phyloP scores from a whole-genome alignment of 2,329 filamentous ascomycete genomes.

The Anisogramma anomala region DNA sequence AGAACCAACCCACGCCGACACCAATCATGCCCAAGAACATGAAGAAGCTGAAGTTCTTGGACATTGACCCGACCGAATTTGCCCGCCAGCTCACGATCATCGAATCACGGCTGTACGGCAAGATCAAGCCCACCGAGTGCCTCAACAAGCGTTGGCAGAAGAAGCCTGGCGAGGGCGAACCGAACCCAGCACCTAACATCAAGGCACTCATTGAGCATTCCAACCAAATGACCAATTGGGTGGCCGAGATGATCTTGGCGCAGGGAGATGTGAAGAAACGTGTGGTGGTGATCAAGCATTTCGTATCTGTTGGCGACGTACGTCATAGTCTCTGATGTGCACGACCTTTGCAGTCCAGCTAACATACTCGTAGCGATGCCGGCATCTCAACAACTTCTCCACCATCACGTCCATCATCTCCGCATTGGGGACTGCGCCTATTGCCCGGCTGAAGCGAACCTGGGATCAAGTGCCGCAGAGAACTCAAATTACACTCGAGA shows the following conservation, averaged over 20 bases:
- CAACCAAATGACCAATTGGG: constrained; percentile 98
- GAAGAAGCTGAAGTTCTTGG: constrained; percentile 97
- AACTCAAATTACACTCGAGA: constrained; percentile 68
- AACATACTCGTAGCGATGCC: constrained; percentile 63
- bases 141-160: constrained; percentile 99
- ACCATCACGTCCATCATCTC: constrained; percentile 97
- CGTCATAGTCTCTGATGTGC: constrained; percentile 26
- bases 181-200: constrained; percentile 83
- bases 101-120: constrained; percentile 85
- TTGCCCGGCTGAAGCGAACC: constrained; percentile 83
- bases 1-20: constrained; percentile 68
- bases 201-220: constrained; percentile 95
- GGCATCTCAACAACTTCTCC: constrained; percentile 87
- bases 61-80: constrained; percentile 93
- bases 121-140: constrained; percentile 92
- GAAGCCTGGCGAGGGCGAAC: constrained; percentile 70
- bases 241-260: constrained; percentile 95
- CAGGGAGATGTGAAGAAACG: constrained; percentile 92
- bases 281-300: constrained; percentile 96
- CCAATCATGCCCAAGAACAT: constrained; percentile 97
- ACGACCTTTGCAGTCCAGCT: constrained; percentile 3
- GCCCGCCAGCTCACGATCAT: constrained; percentile 96
- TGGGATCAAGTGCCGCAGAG: constrained; percentile 89
- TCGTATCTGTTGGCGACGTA: constrained; percentile 91
- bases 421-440: constrained; percentile 84